A percentile compares a stretch with the other conserved stretches of the same genome.
Conservation (phyloP, 106 monocot species). For the Platanthera zijinensis region DNA sequence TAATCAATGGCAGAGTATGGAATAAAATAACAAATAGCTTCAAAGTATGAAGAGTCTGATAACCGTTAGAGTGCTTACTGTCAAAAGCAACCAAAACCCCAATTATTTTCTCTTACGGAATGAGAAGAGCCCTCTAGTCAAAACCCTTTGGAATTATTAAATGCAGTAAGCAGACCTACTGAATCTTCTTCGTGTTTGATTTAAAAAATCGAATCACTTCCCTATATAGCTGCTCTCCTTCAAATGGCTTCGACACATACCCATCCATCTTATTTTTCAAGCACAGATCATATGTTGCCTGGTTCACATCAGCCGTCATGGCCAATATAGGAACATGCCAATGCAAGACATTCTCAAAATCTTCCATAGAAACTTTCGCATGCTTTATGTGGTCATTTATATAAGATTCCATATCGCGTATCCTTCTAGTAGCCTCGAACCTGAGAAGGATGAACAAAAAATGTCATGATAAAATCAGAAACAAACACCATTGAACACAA, state of each 20-base stretch:
- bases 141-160: constrained; percentile 8
- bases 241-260: constrained; percentile 99
- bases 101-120: constrained; percentile 10
- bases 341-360: constrained; percentile 25
- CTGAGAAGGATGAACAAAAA: constrained; percentile 23
- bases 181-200: constrained; percentile 30
- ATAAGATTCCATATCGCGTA: constrained; percentile 63
- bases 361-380: constrained; percentile 35
- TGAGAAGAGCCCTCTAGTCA: constrained; percentile 9
- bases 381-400: constrained; percentile 40
- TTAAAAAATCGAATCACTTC: constrained; percentile 84
- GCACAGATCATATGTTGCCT: constrained; percentile 91
- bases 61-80: constrained; percentile 12
- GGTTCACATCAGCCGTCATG: constrained; percentile 99
- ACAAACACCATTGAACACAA: not conserved
- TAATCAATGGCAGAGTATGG: not conserved
- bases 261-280: constrained; percentile 90
- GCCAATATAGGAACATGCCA: constrained; percentile 89
- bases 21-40: not conserved
- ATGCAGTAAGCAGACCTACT: constrained; percentile 18
- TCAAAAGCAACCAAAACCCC: constrained; percentile 7
- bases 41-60: not conserved
- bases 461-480: not conserved
- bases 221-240: constrained; percentile 91
- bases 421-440: constrained; percentile 82